Percentiles rank a stretch among this genome's conserved stretches.
Evolutionary conservation across 148 eudicot species (phyloP).

Genomic region (Chenopodium formosanum): DNA sequence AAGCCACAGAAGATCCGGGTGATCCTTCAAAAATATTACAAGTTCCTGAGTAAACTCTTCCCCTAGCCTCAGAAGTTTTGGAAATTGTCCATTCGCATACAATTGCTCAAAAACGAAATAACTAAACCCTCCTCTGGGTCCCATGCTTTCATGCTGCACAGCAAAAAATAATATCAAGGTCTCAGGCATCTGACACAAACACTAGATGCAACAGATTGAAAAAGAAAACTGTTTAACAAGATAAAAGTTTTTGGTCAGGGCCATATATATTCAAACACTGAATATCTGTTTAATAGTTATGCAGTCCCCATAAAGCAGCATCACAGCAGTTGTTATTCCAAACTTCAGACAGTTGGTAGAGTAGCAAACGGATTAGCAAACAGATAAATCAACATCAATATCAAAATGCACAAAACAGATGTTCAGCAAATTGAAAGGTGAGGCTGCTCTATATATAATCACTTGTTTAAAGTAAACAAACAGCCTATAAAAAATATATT

Average conservation of each 20-base stretch:
- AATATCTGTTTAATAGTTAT: background rate
- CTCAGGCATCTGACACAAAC: background rate
- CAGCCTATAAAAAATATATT: background rate
- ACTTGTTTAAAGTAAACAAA: background rate
- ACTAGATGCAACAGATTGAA: background rate
- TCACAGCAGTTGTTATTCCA: background rate
- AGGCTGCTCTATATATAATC: background rate
- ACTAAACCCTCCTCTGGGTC: constrained; percentile 92
- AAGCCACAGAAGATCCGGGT: constrained; percentile 80
- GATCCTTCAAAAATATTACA: constrained; percentile 66
- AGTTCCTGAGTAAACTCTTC: constrained; percentile 90
- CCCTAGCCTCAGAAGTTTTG: constrained; percentile 85
- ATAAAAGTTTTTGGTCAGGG: background rate
- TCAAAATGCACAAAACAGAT: background rate
- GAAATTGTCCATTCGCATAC: constrained; percentile 55
- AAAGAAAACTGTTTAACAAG: background rate
- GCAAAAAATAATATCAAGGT: constrained; percentile 11
- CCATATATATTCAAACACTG: background rate
- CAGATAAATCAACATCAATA: background rate
- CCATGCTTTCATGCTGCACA: constrained; percentile 83
- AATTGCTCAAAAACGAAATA: constrained; percentile 79
- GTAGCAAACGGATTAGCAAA: background rate
- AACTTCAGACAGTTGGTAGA: background rate
- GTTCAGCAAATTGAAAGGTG: background rate
- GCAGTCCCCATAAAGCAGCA: background rate